Percentiles rank a stretch among this genome's conserved stretches.
phyloP scores from a whole-genome alignment of 345 rosid genomes.

The Brassica incana region DNA sequence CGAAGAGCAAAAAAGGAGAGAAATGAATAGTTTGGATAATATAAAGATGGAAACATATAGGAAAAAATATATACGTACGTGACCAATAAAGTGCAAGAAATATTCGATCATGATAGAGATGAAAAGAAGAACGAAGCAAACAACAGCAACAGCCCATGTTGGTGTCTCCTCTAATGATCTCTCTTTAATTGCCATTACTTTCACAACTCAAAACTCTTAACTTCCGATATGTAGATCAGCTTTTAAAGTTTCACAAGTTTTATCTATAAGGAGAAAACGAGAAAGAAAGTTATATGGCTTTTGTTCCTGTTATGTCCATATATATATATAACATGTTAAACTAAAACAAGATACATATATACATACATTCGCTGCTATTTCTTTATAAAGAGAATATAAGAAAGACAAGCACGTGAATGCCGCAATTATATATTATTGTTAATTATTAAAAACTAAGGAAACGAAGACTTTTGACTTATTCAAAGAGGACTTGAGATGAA shows the following conservation, averaged over 20 bases:
- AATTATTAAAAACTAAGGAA: background rate
- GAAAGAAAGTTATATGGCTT: conserved; percentile 24
- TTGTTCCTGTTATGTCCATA: conserved; percentile 25
- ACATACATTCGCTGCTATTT: background rate
- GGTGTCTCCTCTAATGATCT: conserved; percentile 66
- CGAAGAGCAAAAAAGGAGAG: background rate
- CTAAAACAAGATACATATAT: background rate
- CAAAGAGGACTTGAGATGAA: conserved; percentile 33
- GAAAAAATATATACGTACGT: conserved; percentile 39
- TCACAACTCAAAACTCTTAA: conserved; percentile 3
- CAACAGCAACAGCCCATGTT: conserved; percentile 93
- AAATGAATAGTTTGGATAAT: background rate
- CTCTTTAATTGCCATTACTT: conserved; percentile 39
- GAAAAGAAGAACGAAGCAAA: conserved; percentile 64
- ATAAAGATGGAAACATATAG: conserved; percentile 5
- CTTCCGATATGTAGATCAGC: background rate
- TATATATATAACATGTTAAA: background rate
- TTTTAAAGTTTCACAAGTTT: conserved; percentile 16
- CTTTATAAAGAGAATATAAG: background rate
- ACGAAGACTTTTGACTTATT: conserved; percentile 35
- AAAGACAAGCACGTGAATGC: conserved; percentile 35
- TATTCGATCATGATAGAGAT: conserved; percentile 53
- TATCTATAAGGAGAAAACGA: conserved; percentile 18
- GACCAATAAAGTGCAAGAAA: conserved; percentile 37
- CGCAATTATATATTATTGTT: conserved; percentile 3